phyloP scores from a whole-genome alignment of 768 basidiomycete genomes.

The Calocera viscosa region DNA sequence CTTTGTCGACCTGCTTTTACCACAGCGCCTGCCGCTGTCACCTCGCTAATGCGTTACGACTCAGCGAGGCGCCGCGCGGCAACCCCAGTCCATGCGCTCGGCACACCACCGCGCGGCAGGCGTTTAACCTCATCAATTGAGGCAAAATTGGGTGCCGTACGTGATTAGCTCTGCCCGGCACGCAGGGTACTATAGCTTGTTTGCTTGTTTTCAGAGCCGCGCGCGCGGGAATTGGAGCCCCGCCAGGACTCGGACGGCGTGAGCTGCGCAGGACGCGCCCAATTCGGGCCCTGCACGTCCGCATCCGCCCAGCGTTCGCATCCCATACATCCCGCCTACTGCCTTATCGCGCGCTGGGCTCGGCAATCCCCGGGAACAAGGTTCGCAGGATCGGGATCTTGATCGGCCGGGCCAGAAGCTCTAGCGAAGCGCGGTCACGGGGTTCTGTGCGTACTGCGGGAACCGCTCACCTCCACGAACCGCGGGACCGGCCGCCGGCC shows the following conservation, averaged over 20 bases:
- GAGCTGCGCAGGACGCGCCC: no score
- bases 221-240: neutral
- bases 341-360: neutral
- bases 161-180: no score
- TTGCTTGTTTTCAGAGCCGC: neutral
- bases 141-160: neutral
- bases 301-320: neutral
- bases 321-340: neutral
- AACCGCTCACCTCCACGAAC: neutral
- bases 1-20: neutral
- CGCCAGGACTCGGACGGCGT: neutral
- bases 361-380: neutral
- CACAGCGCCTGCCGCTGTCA: neutral
- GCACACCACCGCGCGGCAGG: neutral
- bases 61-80: neutral
- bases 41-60: neutral
- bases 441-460: neutral
- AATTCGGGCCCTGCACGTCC: neutral
- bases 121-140: neutral
- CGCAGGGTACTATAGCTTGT: no score
- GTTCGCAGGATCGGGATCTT: neutral
- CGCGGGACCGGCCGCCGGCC: neutral
- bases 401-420: neutral
- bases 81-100: neutral
- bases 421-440: neutral